phyloP scores from a whole-genome alignment of 495 filamentous ascomycete species.

The Daldinia caldariorum region DNA sequence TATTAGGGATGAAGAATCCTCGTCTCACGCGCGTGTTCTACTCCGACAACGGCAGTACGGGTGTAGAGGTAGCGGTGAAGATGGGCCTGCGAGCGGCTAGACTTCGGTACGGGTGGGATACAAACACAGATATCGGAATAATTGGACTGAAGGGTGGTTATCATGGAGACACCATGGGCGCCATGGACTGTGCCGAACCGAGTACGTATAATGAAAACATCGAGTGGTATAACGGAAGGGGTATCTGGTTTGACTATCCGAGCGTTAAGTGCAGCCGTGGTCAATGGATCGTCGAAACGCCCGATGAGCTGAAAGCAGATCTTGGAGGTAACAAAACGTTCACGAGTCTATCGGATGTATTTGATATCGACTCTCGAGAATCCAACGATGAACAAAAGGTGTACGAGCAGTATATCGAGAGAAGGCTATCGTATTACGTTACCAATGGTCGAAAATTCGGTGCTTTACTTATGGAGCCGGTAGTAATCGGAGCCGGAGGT shows the following conservation, averaged over 20 bases:
- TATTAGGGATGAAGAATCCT: conserved; percentile 65
- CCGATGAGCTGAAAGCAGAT: conserved; percentile 55
- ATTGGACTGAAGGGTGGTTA: conserved; percentile 79
- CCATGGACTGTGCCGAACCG: conserved; percentile 81
- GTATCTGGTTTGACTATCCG: conserved; percentile 81
- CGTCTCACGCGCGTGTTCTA: conserved; percentile 75
- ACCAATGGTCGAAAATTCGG: conserved; percentile 72
- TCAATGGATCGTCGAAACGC: conserved; percentile 68
- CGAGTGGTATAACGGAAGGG: conserved; percentile 79
- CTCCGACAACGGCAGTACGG: conserved; percentile 82
- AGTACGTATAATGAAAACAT: conserved; percentile 77
- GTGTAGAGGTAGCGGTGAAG: conserved; percentile 81
- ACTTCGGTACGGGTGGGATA: conserved; percentile 70
- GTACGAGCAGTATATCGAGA: conserved; percentile 68
- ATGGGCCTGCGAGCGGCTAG: conserved; percentile 76
- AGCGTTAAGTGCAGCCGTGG: conserved; percentile 70
- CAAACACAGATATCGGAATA: conserved; percentile 63
- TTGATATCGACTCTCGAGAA: conserved; percentile 65
- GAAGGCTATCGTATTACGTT: conserved; percentile 59
- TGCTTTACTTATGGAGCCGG: conserved; percentile 76
- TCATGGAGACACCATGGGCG: conserved; percentile 83
- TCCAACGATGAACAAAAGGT: conserved; percentile 49
- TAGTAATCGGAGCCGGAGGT: conserved; percentile 79
- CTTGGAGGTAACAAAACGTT: conserved; percentile 61
- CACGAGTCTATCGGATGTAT: conserved; percentile 64